A percentile compares a stretch with the other conserved stretches of the same genome.
Conservation (phyloP, 2,329 filamentous ascomycete species). For the Teratosphaeria epicoccoides region DNA sequence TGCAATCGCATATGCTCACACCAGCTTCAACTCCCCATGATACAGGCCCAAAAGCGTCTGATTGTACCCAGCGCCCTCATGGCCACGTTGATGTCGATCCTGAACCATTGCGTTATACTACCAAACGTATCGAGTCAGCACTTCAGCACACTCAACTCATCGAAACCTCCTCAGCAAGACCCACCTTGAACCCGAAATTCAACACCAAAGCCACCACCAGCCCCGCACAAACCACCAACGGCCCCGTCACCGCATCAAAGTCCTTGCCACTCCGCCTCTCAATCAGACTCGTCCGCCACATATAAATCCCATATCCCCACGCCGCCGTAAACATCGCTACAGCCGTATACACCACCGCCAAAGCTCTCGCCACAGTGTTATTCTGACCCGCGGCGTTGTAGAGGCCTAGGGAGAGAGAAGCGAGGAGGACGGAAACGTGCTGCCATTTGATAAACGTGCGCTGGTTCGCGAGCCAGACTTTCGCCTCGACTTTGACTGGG, state of each 20-base stretch:
- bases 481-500: conserved; percentile 84
- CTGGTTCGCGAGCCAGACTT: conserved; percentile 98
- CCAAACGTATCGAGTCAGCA: not conserved
- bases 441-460: conserved; percentile 98
- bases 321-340: conserved; percentile 73
- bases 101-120: not conserved
- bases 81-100: not conserved
- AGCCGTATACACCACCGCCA: conserved; percentile 73
- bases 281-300: conserved; percentile 67
- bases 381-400: conserved; percentile 74
- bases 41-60: no score
- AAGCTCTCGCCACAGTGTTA: conserved; percentile 61
- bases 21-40: no score
- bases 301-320: conserved; percentile 83
- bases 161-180: no score
- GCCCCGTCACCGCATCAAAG: conserved; percentile 81
- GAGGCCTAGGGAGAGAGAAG: conserved; percentile 68
- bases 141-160: not conserved
- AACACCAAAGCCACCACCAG: conserved; percentile 67
- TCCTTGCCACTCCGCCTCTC: conserved; percentile 77
- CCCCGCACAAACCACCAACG: conserved; percentile 69
- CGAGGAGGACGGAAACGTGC: conserved; percentile 82
- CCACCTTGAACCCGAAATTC: conserved; percentile 81
- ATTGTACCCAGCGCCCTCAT: no score
- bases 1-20: no score